Evolutionary conservation across 2,329 filamentous ascomycete species (phyloP).

Genomic region (Pestalotiopsis sp.): DNA sequence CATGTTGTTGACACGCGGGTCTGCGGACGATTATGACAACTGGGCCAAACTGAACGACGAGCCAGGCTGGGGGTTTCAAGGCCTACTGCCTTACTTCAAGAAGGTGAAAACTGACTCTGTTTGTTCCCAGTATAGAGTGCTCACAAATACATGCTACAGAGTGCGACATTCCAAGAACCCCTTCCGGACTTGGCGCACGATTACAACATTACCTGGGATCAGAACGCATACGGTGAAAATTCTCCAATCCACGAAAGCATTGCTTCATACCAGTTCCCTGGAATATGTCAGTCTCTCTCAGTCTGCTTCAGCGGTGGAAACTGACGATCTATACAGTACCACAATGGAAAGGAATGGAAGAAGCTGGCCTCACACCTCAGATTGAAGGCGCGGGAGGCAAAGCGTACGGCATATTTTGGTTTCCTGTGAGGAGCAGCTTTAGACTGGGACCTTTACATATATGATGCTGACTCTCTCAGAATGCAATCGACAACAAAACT

Average conservation of each 20-base stretch:
- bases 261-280: neutral
- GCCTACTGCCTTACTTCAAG: neutral
- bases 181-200: neutral
- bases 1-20: slow-evolving; percentile 1
- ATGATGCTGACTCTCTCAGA: neutral
- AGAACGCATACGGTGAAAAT: neutral
- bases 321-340: neutral
- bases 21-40: slow-evolving; percentile 4
- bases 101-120: neutral
- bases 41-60: slow-evolving; percentile 3
- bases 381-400: neutral
- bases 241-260: neutral
- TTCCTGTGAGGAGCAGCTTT: neutral
- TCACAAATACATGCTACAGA: neutral
- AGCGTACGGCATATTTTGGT: neutral
- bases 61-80: neutral
- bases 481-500: neutral
- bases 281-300: neutral
- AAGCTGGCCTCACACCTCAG: neutral
- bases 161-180: neutral
- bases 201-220: neutral
- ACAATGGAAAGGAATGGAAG: slow-evolving; percentile 4
- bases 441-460: too few species aligned
- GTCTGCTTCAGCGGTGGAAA: too few species aligned
- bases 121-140: too few species aligned